Evolutionary conservation across 371 early-diverging fungal species (phyloP), one percentile per base, ranked within the genome.

Genomic region (Rhizomucor miehei): DNA sequence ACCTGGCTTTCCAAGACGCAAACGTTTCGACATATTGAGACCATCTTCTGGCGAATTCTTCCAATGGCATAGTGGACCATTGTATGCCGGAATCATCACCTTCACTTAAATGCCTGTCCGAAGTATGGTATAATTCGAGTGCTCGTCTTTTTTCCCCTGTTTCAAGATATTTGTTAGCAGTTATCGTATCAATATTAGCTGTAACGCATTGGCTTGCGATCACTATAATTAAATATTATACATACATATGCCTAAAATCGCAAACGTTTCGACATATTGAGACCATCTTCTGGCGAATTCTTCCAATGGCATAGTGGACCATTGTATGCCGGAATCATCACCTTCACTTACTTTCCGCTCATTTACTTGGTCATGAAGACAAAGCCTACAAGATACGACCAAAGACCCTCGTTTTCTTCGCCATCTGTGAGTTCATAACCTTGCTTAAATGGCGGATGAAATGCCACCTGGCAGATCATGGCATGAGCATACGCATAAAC

Each of bases 401-500:
- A 54, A 19, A 54, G 38, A 3, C 54, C 37, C 20, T 54, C 35
- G 14, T 35, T 38, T 3, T 48, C 49, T 48, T 48, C 56, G 14
- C 56, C 56, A 29, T 55, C 48, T 3, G 48, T 48, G 12, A 48
- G 25, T 6, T 48, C 56, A 40, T 29, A 48, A 29, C 48, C 39
- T 55, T 37, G 19, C 6, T 45, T 25, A 23, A 38, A 55, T 3
- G 48, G 19, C 17, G 56, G 57, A 24, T 56, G 49, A 44, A 44
- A 56, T 4, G 43, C n/a, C 3, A 50, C 44, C 44, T 56, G 50
- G 29, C 57, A 56, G 3, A 29, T 25, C 21, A 56, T 36, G 11
- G 24, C 16, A 41, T 56, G 57, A 13, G 50, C 50, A 23, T 50
- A 56, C 6, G 57, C 57, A 37, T 56, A 12, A 56, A 56, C 3